These are phyloP conservation scores for Colletotrichum sublineola DNA, from an alignment of 2,329 filamentous ascomycete genomes.

Conservation along the genomic window DNA sequence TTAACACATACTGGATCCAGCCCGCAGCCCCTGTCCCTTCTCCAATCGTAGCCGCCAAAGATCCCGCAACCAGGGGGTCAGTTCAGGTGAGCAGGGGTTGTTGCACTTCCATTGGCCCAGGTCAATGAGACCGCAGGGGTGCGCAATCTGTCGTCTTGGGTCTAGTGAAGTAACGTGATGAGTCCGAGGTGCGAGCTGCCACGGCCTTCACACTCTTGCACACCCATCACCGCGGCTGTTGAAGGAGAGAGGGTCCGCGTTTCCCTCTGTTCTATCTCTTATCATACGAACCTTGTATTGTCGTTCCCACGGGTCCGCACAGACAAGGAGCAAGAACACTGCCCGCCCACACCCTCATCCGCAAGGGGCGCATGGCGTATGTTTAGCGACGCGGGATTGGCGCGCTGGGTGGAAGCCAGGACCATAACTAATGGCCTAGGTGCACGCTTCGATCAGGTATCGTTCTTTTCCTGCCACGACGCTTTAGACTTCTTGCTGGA, in stretches of 20 bases:
- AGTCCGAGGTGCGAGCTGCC: conserved; percentile 46
- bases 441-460: not conserved
- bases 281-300: not conserved
- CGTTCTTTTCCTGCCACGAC: not conserved
- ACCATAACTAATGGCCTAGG: not conserved
- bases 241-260: not conserved
- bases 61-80: conserved; percentile 46
- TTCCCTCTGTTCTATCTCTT: not conserved
- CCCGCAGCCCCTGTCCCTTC: conserved; percentile 38
- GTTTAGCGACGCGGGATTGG: conserved; percentile 49
- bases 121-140: conserved; percentile 47
- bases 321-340: conserved; percentile 11
- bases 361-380: conserved; percentile 14
- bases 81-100: conserved; percentile 50
- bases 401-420: conserved; percentile 43
- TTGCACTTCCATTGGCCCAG: conserved; percentile 50
- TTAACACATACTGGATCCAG: not conserved
- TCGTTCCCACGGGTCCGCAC: conserved; percentile 10
- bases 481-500: not conserved
- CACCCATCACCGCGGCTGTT: conserved; percentile 27
- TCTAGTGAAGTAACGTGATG: conserved; percentile 53
- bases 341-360: not conserved
- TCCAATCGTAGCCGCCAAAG: conserved; percentile 54
- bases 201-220: conserved; percentile 32
- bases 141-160: conserved; percentile 34